Conservation (phyloP, 2,329 filamentous ascomycete species). For the Chaetomiaceae sp. region DNA sequence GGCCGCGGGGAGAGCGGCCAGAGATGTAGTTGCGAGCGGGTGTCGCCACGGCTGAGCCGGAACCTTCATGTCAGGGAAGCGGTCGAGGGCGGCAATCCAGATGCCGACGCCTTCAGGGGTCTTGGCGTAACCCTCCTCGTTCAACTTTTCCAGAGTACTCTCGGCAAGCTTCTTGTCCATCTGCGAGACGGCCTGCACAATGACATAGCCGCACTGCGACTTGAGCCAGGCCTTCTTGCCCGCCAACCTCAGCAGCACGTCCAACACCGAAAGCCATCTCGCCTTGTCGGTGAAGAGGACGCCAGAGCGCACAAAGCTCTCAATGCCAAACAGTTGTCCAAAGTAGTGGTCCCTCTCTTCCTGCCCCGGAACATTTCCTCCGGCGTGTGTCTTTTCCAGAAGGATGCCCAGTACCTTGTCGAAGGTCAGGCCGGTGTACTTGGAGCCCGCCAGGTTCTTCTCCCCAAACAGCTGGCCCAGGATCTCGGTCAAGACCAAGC, state of each 20-base stretch:
- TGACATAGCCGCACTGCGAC: constrained; percentile 78
- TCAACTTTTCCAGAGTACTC: constrained; percentile 58
- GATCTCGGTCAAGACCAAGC: constrained; percentile 79
- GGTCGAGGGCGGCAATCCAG: constrained; percentile 68
- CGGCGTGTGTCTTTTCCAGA: constrained; percentile 51
- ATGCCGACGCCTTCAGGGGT: constrained; percentile 87
- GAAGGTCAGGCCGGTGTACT: constrained; percentile 52
- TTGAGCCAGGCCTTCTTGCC: constrained; percentile 84
- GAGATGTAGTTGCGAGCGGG: constrained; percentile 66
- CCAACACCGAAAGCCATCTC: constrained; percentile 64
- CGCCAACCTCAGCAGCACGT: constrained; percentile 67
- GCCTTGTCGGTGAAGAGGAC: constrained; percentile 60
- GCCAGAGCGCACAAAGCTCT: constrained; percentile 77
- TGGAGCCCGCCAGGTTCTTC: constrained; percentile 40
- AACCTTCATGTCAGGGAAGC: constrained; percentile 60
- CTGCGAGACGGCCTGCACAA: constrained; percentile 67
- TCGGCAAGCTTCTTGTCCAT: constrained; percentile 56
- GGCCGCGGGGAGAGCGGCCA: constrained; percentile 66
- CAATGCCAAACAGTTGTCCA: constrained; percentile 80
- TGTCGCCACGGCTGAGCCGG: constrained; percentile 73
- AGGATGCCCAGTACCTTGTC: constrained; percentile 51
- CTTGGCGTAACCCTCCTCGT: constrained; percentile 63
- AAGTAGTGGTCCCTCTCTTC: constrained; percentile 84
- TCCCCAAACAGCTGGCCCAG: constrained; percentile 64
- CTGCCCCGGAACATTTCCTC: constrained; percentile 55